Evolutionary conservation across 2,329 filamentous ascomycete genomes (phyloP).

Genomic region (Gremmenia infestans): DNA sequence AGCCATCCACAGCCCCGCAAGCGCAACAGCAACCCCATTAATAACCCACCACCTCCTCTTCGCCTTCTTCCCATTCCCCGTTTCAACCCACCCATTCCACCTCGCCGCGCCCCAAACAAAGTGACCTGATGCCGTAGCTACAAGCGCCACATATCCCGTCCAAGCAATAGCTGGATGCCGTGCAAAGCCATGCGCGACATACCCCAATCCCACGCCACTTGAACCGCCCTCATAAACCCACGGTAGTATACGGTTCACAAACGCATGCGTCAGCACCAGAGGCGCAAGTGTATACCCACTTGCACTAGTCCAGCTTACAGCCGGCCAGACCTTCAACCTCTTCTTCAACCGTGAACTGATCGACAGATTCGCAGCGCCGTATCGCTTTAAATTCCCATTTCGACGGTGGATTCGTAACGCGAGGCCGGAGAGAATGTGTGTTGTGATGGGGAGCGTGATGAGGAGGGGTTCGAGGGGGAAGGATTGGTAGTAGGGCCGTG

Average conservation of each 20-base stretch:
- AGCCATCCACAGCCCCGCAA: conserved; percentile 70
- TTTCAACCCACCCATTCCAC: conserved; percentile 66
- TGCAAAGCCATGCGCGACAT: conserved; percentile 80
- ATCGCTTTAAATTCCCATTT: conserved; percentile 64
- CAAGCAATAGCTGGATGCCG: conserved; percentile 63
- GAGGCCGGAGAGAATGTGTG: conserved; percentile 74
- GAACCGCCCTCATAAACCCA: conserved; percentile 74
- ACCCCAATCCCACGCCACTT: conserved; percentile 78
- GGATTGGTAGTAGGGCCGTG: conserved; percentile 88
- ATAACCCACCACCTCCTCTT: conserved; percentile 67
- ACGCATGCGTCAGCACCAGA: conserved; percentile 65
- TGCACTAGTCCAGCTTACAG: conserved; percentile 61
- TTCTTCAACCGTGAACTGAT: conserved; percentile 40
- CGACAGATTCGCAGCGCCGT: conserved; percentile 60
- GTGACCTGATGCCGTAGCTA: conserved; percentile 67
- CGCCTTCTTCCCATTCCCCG: conserved; percentile 46
- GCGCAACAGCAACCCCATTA: conserved; percentile 55
- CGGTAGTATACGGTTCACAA: conserved; percentile 72
- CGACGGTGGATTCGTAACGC: conserved; percentile 71
- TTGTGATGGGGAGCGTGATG: conserved; percentile 66
- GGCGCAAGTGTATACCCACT: conserved; percentile 67
- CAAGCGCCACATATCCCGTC: conserved; percentile 62
- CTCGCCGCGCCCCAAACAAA: conserved; percentile 81
- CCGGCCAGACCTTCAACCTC: conserved; percentile 47
- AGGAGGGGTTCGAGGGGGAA: conserved; percentile 73